phyloP scores from a whole-genome alignment of 2,329 filamentous ascomycete genomes.

The Neofusicoccum ribis region DNA sequence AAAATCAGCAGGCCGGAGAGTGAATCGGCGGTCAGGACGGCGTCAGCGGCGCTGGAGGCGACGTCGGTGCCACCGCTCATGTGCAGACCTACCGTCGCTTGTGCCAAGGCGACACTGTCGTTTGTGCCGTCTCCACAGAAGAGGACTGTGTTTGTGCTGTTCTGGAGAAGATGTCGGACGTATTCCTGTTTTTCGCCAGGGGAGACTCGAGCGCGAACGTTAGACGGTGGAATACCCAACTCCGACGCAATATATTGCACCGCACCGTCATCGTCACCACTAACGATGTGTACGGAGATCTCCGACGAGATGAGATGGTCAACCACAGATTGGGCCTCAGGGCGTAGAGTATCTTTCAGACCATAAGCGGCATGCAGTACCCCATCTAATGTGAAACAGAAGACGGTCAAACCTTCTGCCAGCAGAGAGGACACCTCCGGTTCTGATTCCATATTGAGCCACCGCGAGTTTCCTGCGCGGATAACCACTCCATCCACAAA shows the following conservation, averaged over 20 bases:
- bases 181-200: conserved; percentile 59
- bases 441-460: not conserved
- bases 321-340: conserved; percentile 54
- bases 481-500: not conserved
- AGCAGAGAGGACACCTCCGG: not conserved
- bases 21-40: conserved; percentile 9
- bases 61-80: conserved; percentile 61
- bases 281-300: conserved; percentile 57
- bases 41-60: conserved; percentile 65
- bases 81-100: conserved; percentile 71
- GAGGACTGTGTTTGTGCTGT: not conserved
- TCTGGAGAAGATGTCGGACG: conserved; percentile 35
- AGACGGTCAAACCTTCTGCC: conserved; percentile 4
- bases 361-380: conserved; percentile 51
- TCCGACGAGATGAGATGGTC: conserved; percentile 49
- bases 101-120: conserved; percentile 70
- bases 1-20: conserved; percentile 49
- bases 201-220: conserved; percentile 48
- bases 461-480: conserved; percentile 11
- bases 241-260: conserved; percentile 50
- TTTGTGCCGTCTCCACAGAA: conserved; percentile 81
- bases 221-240: conserved; percentile 37
- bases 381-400: conserved; percentile 51
- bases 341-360: conserved; percentile 50
- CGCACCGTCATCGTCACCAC: conserved; percentile 55